Conservation (phyloP, 176 grass and related monocot species). For the Raddia guianensis region DNA sequence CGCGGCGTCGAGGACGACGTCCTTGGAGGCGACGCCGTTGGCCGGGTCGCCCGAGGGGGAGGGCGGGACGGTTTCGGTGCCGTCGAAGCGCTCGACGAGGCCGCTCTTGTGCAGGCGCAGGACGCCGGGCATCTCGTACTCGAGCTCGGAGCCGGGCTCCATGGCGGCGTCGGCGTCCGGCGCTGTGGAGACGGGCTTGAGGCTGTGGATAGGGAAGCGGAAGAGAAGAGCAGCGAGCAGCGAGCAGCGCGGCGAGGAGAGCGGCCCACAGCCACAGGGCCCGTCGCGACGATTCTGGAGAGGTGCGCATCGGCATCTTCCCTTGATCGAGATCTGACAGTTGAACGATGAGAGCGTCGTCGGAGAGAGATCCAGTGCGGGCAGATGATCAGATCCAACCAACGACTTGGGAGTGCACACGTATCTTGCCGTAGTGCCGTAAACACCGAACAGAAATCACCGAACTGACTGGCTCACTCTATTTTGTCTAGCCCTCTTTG, state of each 20-base stretch:
- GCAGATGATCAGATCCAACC: background rate
- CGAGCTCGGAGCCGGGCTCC: slow-evolving; percentile 49
- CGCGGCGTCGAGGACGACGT: slow-evolving; percentile 49
- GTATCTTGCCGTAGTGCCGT: too few relatives aligned
- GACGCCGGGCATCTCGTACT: slow-evolving; percentile 53
- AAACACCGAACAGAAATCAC: background rate
- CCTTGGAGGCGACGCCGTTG: slow-evolving; percentile 68
- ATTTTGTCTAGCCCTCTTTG: too few relatives aligned
- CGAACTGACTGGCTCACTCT: too few relatives aligned
- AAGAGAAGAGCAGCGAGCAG: slow-evolving; percentile 33
- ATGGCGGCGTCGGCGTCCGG: slow-evolving; percentile 31
- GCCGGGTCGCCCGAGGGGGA: slow-evolving; percentile 48
- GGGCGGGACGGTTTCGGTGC: slow-evolving; percentile 57
- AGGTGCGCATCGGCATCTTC: slow-evolving; percentile 9
- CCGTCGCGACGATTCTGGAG: slow-evolving; percentile 1
- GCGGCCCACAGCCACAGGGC: slow-evolving; percentile 28
- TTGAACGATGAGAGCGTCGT: background rate
- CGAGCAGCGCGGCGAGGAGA: slow-evolving; percentile 35
- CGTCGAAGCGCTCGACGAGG: slow-evolving; percentile 71
- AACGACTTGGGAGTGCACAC: background rate
- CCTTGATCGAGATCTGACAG: background rate
- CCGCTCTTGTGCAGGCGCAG: slow-evolving; percentile 64
- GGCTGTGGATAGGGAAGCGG: slow-evolving; percentile 13
- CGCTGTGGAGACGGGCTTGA: background rate
- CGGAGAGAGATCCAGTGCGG: background rate